Evolutionary conservation across 331 rosid species (phyloP), one percentile per base, ranked within the genome.

Genomic region (Quercus lobata): DNA sequence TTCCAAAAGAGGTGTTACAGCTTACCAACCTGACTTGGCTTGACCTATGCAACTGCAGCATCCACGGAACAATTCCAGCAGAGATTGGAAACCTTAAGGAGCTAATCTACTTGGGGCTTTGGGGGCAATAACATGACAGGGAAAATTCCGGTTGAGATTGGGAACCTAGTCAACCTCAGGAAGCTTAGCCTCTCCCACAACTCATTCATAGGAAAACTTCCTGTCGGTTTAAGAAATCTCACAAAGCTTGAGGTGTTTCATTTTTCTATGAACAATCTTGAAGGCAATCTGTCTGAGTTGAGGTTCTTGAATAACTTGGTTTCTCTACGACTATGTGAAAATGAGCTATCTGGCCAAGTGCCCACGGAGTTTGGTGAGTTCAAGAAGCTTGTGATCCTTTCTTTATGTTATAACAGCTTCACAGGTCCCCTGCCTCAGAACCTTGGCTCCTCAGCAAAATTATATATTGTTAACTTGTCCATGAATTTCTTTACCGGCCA

Each of bases 401-500:
- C 46, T 37, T 1, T 37, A 7, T 37, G 11, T 82, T 60, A 0
- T 96, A 96, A 96, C 85, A 74, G 15, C 17, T 81, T 96, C 53
- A 89, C 87, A 0, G 99, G 99, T 76, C 78, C 85, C 27, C 80
- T 93, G 77, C 99, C 98, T 61, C 89, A 83, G 74, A 82, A 87
- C 37, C 18, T 90, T 10, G 99, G 99, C 10, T 96, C 93, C 6
- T 91, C 87, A 97, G 35, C 96, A 0, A 74, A 84, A 27, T 82
- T 87, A 12, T 15, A n/a, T 41, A 84, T 21, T 89, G 89, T 96
- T 5, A 97, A 96, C 60, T 92, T 83, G 7, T 89, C 99, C 6
- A 94, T 89, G 76, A 96, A 96, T 76, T 79, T 80, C n/a, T 37
- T 96, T 57, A 76, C 89, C 2, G 98, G 99, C 53, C 65, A 88